These are phyloP conservation scores for Thalassiosira exigua DNA, from an alignment of 352 stramenopile species.

Conservation along the genomic window DNA sequence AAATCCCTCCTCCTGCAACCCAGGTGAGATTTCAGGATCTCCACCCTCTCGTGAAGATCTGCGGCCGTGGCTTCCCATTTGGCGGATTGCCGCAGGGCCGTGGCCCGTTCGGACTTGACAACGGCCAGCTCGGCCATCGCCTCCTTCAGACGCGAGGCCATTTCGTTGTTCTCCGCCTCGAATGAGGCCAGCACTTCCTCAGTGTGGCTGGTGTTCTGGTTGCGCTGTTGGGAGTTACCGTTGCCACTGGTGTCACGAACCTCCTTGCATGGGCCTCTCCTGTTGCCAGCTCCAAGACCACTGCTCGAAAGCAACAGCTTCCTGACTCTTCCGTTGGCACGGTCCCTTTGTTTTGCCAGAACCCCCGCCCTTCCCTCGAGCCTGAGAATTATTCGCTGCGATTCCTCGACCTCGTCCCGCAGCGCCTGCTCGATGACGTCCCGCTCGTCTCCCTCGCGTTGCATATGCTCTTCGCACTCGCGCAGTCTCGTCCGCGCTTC, in stretches of 20 bases:
- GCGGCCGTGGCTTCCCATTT: neutral
- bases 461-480: no score
- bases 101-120: neutral
- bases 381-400: neutral
- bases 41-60: neutral
- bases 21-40: neutral
- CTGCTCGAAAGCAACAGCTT: neutral
- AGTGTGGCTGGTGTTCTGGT: no score
- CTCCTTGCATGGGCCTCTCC: neutral
- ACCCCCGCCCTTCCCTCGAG: neutral
- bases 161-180: neutral
- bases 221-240: no score
- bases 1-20: neutral
- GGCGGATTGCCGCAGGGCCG: neutral
- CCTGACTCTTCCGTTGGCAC: neutral
- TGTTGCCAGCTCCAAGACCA: neutral
- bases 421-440: no score
- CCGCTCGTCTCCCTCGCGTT: no score
- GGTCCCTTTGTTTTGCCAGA: neutral
- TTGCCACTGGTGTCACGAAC: neutral
- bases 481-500: constrained; percentile 2
- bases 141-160: neutral
- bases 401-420: neutral
- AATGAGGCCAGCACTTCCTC: constrained; percentile 2
- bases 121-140: neutral